Conservation (phyloP, 192 early-diverging fungal genomes). For the Phycomyces nitens region DNA sequence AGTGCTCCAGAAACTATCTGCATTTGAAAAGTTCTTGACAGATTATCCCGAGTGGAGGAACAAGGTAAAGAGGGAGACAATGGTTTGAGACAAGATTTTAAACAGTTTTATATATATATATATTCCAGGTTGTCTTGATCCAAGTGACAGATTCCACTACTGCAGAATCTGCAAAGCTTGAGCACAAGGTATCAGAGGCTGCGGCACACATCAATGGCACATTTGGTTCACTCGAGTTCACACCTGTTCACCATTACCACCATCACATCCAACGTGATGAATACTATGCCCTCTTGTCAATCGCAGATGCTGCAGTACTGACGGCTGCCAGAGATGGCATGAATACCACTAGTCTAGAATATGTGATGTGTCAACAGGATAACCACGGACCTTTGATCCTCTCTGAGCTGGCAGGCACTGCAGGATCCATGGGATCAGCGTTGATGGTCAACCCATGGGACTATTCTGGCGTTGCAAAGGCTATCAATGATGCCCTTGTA, state of each 20-base stretch:
- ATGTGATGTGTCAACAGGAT: conserved; percentile 88
- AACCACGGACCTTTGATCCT: conserved; percentile 88
- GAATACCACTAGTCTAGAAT: conserved; percentile 94
- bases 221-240: conserved; percentile 92
- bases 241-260: conserved; percentile 91
- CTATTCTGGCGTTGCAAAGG: conserved; percentile 71
- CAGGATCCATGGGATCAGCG: conserved; percentile 74
- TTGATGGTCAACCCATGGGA: conserved; percentile 92
- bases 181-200: conserved; percentile 83
- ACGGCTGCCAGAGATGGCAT: conserved; percentile 94
- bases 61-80: conserved; percentile 39
- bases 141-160: conserved; percentile 90
- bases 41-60: conserved; percentile 90
- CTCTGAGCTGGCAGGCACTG: conserved; percentile 97
- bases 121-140: conserved; percentile 71
- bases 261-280: conserved; percentile 92
- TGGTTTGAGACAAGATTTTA: neutral
- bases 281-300: conserved; percentile 89
- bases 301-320: conserved; percentile 91
- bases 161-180: conserved; percentile 58
- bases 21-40: conserved; percentile 89
- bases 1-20: conserved; percentile 89
- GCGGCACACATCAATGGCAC: conserved; percentile 91
- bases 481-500: conserved; percentile 71
- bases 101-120: neutral